phyloP scores from a whole-genome alignment of 2,329 filamentous ascomycete genomes.

The Neonectria magnoliae region DNA sequence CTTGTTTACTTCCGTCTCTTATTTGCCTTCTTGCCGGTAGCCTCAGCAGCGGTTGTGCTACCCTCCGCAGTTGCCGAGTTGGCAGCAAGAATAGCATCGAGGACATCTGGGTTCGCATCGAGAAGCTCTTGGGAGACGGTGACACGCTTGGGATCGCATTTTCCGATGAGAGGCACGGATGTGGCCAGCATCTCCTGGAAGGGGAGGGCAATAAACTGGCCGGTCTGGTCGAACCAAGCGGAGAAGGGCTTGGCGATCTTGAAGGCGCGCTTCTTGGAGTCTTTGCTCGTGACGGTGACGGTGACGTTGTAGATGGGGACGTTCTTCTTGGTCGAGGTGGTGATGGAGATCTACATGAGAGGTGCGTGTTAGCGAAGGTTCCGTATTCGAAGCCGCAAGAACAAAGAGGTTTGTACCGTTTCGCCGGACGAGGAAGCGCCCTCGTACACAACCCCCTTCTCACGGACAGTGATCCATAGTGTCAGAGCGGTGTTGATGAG shows the following conservation, averaged over 20 bases:
- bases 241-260: constrained; percentile 73
- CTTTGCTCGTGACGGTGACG: constrained; percentile 62
- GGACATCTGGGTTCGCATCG: constrained; percentile 56
- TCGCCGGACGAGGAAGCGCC: constrained; percentile 74
- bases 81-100: constrained; percentile 59
- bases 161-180: constrained; percentile 72
- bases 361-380: constrained; percentile 24
- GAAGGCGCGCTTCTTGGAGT: constrained; percentile 54
- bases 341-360: constrained; percentile 73
- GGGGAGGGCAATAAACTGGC: constrained; percentile 76
- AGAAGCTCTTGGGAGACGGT: constrained; percentile 50
- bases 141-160: constrained; percentile 70
- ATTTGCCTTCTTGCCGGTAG: constrained; percentile 52
- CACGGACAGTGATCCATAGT: constrained; percentile 85
- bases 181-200: constrained; percentile 82
- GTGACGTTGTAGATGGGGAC: constrained; percentile 82
- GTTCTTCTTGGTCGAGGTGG: constrained; percentile 79
- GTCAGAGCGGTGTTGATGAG: constrained; percentile 81
- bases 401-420: constrained; percentile 62
- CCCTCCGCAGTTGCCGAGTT: constrained; percentile 43
- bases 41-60: constrained; percentile 46
- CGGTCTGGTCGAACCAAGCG: constrained; percentile 79
- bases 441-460: constrained; percentile 84
- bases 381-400: not conserved
- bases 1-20: constrained; percentile 57